These are phyloP conservation scores for Phyllosticta citrichinensis DNA, from an alignment of 2,329 filamentous ascomycete genomes.

Conservation along the genomic window DNA sequence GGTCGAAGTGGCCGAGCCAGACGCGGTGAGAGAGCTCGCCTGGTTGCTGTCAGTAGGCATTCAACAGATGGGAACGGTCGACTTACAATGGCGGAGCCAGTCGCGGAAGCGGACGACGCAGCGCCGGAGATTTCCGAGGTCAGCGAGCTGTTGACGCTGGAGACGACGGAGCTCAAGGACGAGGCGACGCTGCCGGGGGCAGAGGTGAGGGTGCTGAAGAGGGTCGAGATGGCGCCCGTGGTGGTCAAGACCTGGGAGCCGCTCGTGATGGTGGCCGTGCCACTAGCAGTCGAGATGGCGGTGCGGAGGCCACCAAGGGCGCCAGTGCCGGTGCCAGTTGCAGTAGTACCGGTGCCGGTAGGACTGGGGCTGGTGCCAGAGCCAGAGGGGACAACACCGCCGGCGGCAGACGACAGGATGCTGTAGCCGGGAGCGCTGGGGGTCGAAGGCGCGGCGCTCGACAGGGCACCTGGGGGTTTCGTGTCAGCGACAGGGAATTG, in stretches of 20 bases:
- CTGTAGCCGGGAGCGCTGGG: slow-evolving; percentile 14
- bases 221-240: slow-evolving; percentile 17
- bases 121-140: slow-evolving; percentile 1
- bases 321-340: background rate
- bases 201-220: slow-evolving; percentile 8
- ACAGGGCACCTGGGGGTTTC: slow-evolving; percentile 7
- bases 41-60: background rate
- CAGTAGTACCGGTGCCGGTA: slow-evolving; percentile 2
- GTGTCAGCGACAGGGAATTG: slow-evolving; percentile 1
- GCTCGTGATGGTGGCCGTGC: background rate
- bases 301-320: slow-evolving; percentile 9
- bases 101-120: slow-evolving; percentile 5
- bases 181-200: slow-evolving; percentile 10
- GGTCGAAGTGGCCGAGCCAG: slow-evolving; percentile 6
- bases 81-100: background rate
- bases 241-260: slow-evolving; percentile 10
- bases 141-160: background rate
- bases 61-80: background rate
- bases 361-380: slow-evolving; percentile 1
- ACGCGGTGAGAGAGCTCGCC: background rate
- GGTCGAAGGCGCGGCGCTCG: slow-evolving; percentile 11
- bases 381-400: background rate
- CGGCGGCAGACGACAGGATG: slow-evolving; percentile 17
- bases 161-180: slow-evolving; percentile 13
- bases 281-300: slow-evolving; percentile 5